These are phyloP conservation scores for Candida nonsorbophila DNA, from an alignment of 805 yeast genomes.

Conservation along the genomic window DNA sequence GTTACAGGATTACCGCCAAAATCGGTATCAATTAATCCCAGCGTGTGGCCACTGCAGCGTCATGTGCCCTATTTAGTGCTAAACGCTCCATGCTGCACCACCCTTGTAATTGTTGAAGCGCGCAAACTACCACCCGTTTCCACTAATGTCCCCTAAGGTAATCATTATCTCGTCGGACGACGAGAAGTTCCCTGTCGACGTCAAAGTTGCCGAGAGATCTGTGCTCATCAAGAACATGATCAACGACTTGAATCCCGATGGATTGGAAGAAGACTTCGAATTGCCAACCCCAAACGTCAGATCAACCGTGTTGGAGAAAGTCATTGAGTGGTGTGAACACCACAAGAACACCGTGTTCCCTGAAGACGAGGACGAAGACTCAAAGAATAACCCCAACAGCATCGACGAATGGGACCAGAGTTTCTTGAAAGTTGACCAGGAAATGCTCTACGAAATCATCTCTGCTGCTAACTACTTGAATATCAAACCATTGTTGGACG, in stretches of 20 bases:
- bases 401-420: constrained; percentile 94
- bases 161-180: constrained; percentile 73
- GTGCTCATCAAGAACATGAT: constrained; percentile 80
- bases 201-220: constrained; percentile 81
- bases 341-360: constrained; percentile 77
- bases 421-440: constrained; percentile 89
- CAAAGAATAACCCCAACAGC: constrained; percentile 79
- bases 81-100: too few relatives aligned
- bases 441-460: constrained; percentile 75
- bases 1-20: too few relatives aligned
- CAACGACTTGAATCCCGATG: constrained; percentile 56
- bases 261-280: constrained; percentile 65
- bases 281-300: constrained; percentile 91
- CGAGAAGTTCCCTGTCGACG: constrained; percentile 68
- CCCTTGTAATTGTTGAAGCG: too few relatives aligned
- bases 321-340: constrained; percentile 92
- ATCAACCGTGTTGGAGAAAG: constrained; percentile 79
- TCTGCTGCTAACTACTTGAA: constrained; percentile 73
- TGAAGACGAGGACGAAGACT: constrained; percentile 75
- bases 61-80: too few relatives aligned
- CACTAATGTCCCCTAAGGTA: constrained; percentile 33
- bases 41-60: too few relatives aligned
- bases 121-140: too few relatives aligned
- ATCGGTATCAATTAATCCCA: too few relatives aligned
- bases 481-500: constrained; percentile 66